Base-by-base conservation (phyloP, 495 filamentous ascomycete genomes). In the Penicillium robsamsonii region DNA sequence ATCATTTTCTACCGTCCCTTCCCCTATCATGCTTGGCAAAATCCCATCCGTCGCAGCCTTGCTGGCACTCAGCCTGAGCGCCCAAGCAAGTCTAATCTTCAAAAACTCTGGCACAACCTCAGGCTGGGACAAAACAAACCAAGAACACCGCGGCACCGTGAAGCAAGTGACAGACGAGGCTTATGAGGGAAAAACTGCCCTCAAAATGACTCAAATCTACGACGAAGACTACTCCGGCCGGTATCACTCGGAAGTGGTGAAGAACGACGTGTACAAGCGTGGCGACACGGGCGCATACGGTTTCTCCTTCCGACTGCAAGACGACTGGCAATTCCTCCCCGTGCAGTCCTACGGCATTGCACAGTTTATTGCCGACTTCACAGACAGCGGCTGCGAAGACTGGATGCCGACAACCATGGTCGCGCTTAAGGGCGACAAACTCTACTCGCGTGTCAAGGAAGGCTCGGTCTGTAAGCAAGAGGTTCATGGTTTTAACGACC, bases 321-420 rank as follows among this genome's bases (percentile, higher is more conserved):
- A 76, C 4, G 33, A 68, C 61, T 84, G 81, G 81, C 64, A 83
- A 54, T 78, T 78, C 60, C 50, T 54, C 25, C 72, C 74, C 20
- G 68, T 72, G 0, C 79, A 83, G 61, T 67, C 58, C 25, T 84
- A 76, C 65, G 81, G 82, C 60, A 53, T 83, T 43, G 79, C 75
- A 0, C 81, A 84, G 56, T 84, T 82, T 66, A 84, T 84, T 59
- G 78, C 78, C 53, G 70, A 81, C 56, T 81, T 82, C 60, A 61
- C 60, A 1, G 71, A 77, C 53, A 68, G 72, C 4, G 67, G 70
- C 24, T 81, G 80, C 51, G 80, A 82, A 45, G 71, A 72, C 35
- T 84, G 63, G 52, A 81, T 81, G 78, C 81, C 81, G 0, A 72
- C 70, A 17, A 77, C 69, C 35, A 81, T 84, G 81, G 64, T 84